phyloP scores from a whole-genome alignment of 2,329 filamentous ascomycete species.

The Leptosphaerulina australis region DNA sequence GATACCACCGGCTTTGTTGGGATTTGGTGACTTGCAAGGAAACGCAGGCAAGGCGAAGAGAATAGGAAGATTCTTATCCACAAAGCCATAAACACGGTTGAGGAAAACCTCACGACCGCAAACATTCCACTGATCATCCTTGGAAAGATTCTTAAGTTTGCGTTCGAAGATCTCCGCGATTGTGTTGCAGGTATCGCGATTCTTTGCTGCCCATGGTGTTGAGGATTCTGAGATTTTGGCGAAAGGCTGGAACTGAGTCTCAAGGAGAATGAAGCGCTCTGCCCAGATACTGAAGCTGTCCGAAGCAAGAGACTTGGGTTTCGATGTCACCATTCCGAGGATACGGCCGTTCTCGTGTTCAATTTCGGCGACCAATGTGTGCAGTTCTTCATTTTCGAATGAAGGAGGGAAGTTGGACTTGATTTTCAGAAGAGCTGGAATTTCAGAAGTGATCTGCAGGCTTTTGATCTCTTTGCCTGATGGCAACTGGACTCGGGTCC shows the following conservation, averaged over 20 bases:
- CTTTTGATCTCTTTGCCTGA: conserved; percentile 36
- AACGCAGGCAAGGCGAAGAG: conserved; percentile 59
- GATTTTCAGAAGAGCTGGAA: conserved; percentile 27
- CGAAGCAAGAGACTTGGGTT: conserved; percentile 30
- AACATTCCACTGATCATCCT: conserved; percentile 37
- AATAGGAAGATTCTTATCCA: conserved; percentile 36
- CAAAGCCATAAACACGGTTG: conserved; percentile 35
- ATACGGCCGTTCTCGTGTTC: conserved; percentile 30
- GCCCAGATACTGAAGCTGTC: conserved; percentile 36
- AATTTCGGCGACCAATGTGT: conserved; percentile 29
- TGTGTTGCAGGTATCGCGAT: conserved; percentile 24
- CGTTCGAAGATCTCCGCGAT: conserved; percentile 39
- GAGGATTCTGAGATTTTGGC: conserved; percentile 24
- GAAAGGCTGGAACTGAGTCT: conserved; percentile 37
- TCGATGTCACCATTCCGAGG: conserved; percentile 32
- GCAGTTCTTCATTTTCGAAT: conserved; percentile 27
- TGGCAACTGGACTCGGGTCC: conserved; percentile 26
- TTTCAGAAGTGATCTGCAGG: conserved; percentile 23
- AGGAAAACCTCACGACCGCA: conserved; percentile 34
- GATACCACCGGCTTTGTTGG: conserved; percentile 59
- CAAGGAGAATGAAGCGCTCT: conserved; percentile 37
- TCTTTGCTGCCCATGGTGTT: conserved; percentile 28
- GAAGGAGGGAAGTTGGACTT: conserved; percentile 33
- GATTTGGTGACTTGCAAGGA: conserved; percentile 67
- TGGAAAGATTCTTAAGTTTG: conserved; percentile 37